Conservation (phyloP, 805 yeast genomes). For the Candida koratica region DNA sequence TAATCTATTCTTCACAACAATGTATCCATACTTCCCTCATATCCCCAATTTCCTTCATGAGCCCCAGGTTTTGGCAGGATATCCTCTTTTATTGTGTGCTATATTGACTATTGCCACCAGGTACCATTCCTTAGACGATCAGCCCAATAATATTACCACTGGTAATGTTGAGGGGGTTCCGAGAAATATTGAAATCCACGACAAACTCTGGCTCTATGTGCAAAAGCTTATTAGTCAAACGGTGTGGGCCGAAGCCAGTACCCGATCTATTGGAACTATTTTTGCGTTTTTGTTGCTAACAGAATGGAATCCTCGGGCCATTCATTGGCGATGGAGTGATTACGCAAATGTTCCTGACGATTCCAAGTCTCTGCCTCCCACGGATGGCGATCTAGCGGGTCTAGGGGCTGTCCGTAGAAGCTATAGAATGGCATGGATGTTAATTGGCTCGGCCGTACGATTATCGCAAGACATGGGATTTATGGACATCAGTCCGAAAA, state of each 20-base stretch:
- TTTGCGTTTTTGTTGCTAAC: slow-evolving; percentile 79
- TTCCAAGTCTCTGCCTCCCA: slow-evolving; percentile 2
- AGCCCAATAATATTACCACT: slow-evolving; percentile 29
- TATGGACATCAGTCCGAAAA: slow-evolving; percentile 66
- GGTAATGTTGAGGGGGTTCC: slow-evolving; percentile 29
- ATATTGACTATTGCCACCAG: slow-evolving; percentile 77
- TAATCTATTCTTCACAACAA: slow-evolving; percentile 61
- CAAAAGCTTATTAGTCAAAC: slow-evolving; percentile 79
- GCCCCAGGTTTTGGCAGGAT: slow-evolving; percentile 62
- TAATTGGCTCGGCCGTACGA: slow-evolving; percentile 81
- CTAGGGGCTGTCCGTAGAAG: slow-evolving; percentile 81
- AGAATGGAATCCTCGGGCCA: slow-evolving; percentile 95
- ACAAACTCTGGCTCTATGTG: slow-evolving; percentile 77
- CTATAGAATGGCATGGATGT: slow-evolving; percentile 91
- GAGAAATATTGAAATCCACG: slow-evolving; percentile 64
- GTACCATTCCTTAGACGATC: slow-evolving; percentile 57
- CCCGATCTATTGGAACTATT: slow-evolving; percentile 82
- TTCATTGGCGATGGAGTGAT: slow-evolving; percentile 84
- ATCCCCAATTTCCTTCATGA: slow-evolving; percentile 71
- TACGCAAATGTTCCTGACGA: slow-evolving; percentile 66
- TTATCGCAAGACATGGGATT: slow-evolving; percentile 84
- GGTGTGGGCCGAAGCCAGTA: slow-evolving; percentile 91
- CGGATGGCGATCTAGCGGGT: slow-evolving; percentile 55
- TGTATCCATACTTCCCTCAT: slow-evolving; percentile 90
- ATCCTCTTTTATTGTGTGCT: slow-evolving; percentile 78